Evolutionary conservation across 108 stramenopile genomes (phyloP), one percentile per base, ranked within the genome.

Genomic region (Nitzschia sp.): DNA sequence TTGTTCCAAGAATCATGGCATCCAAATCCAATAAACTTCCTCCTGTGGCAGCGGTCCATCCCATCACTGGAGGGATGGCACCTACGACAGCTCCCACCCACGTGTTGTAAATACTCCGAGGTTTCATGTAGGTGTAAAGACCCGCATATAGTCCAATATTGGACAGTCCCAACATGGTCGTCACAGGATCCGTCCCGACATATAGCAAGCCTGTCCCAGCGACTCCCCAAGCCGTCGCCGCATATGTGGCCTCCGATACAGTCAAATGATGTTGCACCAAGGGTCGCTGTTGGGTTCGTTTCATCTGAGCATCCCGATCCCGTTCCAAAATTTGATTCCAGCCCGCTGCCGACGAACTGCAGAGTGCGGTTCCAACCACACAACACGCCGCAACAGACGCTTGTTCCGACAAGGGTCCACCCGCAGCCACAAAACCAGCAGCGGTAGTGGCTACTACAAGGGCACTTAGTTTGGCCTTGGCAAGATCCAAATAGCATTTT

Each of bases 31-130:
- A 52, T 34, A 80, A 21, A n/a, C 63, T 34, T 3, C 67, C 57
- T 22, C 93, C 95, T 0, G 87, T 91, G 4, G 97, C 97, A 16
- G 98, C 98, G 33, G 94, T 86, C 88, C 93, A 99, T 21, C 98
- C 99, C 94, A 99, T 99, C 22, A 99, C 83, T 5, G 99, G 99
- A 0, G 99, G 99, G 15, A 99, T 81, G 4, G 96, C 98, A 27
- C 99, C 99, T 8, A 99, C 99, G 11, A 99, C 84, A 3, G 98
- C 96, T 15, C 99, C 99, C 5, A 99, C 85, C 97, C 96, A 97
- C 0, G 99, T 98, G 84, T 99, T 99, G 57, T 80, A 72, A 62
- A 96, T 93, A 6, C 94, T 85, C 21, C 82, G 48, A n/a, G 93
- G 91, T 66, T 99, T 99, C 72, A 95, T 71, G 64, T 86, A 92